phyloP scores from a whole-genome alignment of 2,329 filamentous ascomycete species.

The Neofusicoccum laricinum region DNA sequence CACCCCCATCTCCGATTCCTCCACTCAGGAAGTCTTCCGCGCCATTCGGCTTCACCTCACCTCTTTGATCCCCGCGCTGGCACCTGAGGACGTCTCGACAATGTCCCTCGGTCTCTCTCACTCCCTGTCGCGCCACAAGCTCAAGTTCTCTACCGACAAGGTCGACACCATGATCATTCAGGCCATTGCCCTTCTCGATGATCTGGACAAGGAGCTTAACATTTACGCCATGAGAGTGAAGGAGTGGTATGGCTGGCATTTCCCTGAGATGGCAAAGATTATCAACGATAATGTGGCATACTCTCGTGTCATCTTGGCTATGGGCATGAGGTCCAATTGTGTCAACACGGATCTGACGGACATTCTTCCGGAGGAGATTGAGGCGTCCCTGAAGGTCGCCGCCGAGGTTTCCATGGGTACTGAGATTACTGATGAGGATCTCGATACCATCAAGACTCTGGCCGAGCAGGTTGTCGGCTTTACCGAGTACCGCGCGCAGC shows the following conservation, averaged over 20 bases:
- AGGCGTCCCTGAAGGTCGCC: conserved; percentile 84
- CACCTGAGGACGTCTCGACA: conserved; percentile 81
- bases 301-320: conserved; percentile 78
- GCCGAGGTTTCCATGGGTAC: conserved; percentile 98
- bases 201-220: conserved; percentile 98
- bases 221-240: conserved; percentile 98
- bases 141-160: conserved; percentile 98
- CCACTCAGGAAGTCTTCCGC: conserved; percentile 85
- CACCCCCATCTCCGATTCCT: conserved; percentile 76
- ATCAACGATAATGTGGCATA: conserved; percentile 97
- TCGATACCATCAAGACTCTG: conserved; percentile 86
- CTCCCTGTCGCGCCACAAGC: conserved; percentile 85
- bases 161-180: conserved; percentile 99
- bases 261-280: conserved; percentile 96
- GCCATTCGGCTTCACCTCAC: conserved; percentile 88
- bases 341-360: conserved; percentile 75
- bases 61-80: conserved; percentile 84
- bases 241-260: conserved; percentile 99
- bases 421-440: conserved; percentile 88
- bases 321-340: conserved; percentile 84
- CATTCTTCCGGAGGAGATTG: conserved; percentile 92
- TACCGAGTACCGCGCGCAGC: conserved; percentile 83
- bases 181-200: conserved; percentile 82
- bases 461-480: conserved; percentile 92
- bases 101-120: conserved; percentile 97